Conservation (phyloP, 192 early-diverging fungal species). For the Chytriomyces sp. region DNA sequence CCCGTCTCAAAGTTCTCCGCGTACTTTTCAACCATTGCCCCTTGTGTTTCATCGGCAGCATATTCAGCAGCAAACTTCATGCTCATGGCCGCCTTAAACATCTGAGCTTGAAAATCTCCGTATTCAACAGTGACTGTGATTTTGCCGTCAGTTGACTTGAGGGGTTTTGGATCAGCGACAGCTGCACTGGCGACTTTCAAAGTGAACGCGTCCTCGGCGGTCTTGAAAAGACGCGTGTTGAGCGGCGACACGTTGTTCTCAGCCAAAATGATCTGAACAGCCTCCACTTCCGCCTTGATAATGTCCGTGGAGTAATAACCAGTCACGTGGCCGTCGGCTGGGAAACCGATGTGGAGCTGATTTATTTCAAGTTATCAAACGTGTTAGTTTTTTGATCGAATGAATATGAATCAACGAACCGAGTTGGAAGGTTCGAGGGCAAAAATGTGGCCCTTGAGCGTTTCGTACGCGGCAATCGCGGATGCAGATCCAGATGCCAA, state of each 20-base stretch:
- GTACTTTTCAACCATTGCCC: constrained; percentile 58
- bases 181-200: constrained; percentile 49
- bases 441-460: constrained; percentile 46
- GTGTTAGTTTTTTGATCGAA: background rate
- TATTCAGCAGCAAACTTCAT: constrained; percentile 51
- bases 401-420: background rate
- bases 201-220: constrained; percentile 30
- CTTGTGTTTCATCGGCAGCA: constrained; percentile 61
- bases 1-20: constrained; percentile 57
- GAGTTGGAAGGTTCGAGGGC: constrained; percentile 43
- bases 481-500: constrained; percentile 34
- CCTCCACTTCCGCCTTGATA: constrained; percentile 55
- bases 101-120: constrained; percentile 55
- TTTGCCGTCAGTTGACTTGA: constrained; percentile 44
- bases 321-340: constrained; percentile 64
- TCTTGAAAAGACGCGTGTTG: constrained; percentile 57
- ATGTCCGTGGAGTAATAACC: constrained; percentile 62
- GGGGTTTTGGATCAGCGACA: constrained; percentile 13
- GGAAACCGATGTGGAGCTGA: constrained; percentile 59
- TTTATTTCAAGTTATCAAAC: background rate
- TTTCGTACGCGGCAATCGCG: constrained; percentile 40
- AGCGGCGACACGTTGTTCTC: constrained; percentile 47
- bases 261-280: constrained; percentile 46
- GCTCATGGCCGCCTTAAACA: constrained; percentile 49
- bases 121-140: constrained; percentile 45